phyloP scores from a whole-genome alignment of 2,329 filamentous ascomycete genomes.

The Fusarium ramigenum region DNA sequence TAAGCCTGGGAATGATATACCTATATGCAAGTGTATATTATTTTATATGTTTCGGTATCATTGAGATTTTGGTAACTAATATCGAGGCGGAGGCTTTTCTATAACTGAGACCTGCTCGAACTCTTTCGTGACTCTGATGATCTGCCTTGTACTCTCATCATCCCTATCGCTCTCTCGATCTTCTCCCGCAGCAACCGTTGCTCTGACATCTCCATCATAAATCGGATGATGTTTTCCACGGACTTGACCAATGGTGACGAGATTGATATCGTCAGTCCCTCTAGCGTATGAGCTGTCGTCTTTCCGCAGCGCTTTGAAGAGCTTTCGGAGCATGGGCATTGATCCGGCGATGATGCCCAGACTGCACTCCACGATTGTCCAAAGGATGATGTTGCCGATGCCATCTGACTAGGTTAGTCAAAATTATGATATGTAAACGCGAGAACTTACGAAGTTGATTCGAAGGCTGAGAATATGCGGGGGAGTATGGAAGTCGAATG shows the following conservation, averaged over 20 bases:
- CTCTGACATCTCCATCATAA: neutral
- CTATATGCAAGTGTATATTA: neutral
- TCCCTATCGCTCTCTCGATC: constrained; percentile 4
- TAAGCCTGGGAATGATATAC: no score
- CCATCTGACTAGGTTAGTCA: neutral
- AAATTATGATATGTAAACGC: no score
- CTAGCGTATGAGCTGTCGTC: neutral
- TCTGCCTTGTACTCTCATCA: constrained; percentile 13
- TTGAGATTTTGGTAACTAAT: neutral
- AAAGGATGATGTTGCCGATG: constrained; percentile 4
- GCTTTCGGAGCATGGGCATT: constrained; percentile 22
- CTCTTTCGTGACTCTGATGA: constrained; percentile 4
- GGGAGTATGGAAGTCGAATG: constrained; percentile 14
- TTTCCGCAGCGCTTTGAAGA: neutral
- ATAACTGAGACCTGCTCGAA: neutral
- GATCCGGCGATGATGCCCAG: constrained; percentile 18
- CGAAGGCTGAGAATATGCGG: neutral
- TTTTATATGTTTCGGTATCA: neutral
- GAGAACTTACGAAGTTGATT: neutral
- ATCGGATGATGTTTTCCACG: neutral
- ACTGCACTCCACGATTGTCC: constrained; percentile 15
- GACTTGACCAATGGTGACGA: constrained; percentile 8
- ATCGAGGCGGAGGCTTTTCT: neutral
- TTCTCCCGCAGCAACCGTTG: neutral
- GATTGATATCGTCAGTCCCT: neutral